These are phyloP conservation scores for Triticum timopheevii DNA, from an alignment of 176 grass and related monocot genomes.

Conservation along the genomic window DNA sequence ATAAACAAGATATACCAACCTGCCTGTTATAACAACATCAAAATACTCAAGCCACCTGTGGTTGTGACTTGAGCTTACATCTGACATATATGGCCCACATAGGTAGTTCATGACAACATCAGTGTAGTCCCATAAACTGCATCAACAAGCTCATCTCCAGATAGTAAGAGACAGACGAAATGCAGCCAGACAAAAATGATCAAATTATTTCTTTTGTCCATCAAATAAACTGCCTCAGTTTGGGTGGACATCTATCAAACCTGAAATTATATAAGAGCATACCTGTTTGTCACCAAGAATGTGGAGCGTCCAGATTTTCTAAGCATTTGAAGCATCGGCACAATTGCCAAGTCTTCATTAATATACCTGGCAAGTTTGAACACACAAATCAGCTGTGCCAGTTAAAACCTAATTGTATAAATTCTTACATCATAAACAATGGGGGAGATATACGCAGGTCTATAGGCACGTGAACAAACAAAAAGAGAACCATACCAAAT, in stretches of 20 bases:
- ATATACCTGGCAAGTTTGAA: constrained; percentile 71
- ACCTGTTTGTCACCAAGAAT: constrained; percentile 98
- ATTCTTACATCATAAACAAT: not conserved
- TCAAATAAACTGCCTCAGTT: too few relatives aligned
- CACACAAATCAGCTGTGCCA: constrained; percentile 16
- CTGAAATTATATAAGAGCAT: constrained; percentile 13
- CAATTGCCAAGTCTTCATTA: constrained; percentile 83
- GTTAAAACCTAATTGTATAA: constrained; percentile 11
- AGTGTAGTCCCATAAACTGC: constrained; percentile 97
- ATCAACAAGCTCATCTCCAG: constrained; percentile 27
- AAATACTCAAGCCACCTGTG: constrained; percentile 89
- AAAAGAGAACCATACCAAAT: not conserved
- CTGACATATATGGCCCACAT: constrained; percentile 56
- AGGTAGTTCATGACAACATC: constrained; percentile 98
- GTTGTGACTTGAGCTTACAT: constrained; percentile 52
- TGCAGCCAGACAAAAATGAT: constrained; percentile 13
- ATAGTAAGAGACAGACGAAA: constrained; percentile 30
- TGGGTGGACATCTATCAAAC: not conserved
- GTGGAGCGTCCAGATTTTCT: constrained; percentile 80
- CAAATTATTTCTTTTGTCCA: not conserved
- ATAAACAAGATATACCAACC: constrained; percentile 44
- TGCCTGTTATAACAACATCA: constrained; percentile 97
- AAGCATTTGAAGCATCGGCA: constrained; percentile 97
- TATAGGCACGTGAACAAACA: constrained; percentile 3
- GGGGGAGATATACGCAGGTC: constrained; percentile 14